Percentiles rank a stretch among this genome's conserved stretches.
Conservation (phyloP, 108 stramenopile genomes). For the Chaetoceros tenuissimus region DNA sequence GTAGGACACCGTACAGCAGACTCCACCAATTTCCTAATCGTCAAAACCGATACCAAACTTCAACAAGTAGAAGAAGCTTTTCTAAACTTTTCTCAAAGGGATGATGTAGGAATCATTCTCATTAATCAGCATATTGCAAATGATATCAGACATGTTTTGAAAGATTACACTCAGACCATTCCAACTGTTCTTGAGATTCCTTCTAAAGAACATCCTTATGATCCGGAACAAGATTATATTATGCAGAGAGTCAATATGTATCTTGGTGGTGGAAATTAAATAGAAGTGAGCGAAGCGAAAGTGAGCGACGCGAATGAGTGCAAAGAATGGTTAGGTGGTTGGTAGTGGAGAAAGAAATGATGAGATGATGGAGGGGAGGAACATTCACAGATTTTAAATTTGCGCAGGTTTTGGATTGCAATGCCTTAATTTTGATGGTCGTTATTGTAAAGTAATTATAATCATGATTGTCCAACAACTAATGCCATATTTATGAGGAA, state of each 20-base stretch:
- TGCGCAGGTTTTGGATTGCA: no score
- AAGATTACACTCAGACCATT: slow-evolving; percentile 92
- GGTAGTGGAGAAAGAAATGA: no score
- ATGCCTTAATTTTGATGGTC: no score
- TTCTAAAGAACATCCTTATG: slow-evolving; percentile 94
- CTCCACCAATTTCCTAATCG: slow-evolving; percentile 92
- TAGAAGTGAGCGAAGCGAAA: no score
- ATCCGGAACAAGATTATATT: slow-evolving; percentile 97
- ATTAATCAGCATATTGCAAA: slow-evolving; percentile 98
- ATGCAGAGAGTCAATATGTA: slow-evolving; percentile 98
- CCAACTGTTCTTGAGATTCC: slow-evolving; percentile 98
- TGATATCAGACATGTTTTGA: slow-evolving; percentile 92
- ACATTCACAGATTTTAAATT: no score
- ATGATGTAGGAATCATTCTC: slow-evolving; percentile 94
- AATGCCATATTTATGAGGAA: no score
- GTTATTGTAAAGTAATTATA: no score
- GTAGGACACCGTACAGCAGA: slow-evolving; percentile 94
- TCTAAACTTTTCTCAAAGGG: slow-evolving; percentile 64
- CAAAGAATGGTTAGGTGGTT: no score
- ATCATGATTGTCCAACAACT: no score
- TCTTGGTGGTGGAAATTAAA: slow-evolving; percentile 52
- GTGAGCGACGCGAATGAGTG: no score
- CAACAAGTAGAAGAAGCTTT: slow-evolving; percentile 74
- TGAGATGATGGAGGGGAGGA: no score
- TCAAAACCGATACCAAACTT: slow-evolving; percentile 79